Evolutionary conservation across 2,329 filamentous ascomycete genomes (phyloP), one percentile per base, ranked within the genome.

Genomic region (Botrytis squamosa): DNA sequence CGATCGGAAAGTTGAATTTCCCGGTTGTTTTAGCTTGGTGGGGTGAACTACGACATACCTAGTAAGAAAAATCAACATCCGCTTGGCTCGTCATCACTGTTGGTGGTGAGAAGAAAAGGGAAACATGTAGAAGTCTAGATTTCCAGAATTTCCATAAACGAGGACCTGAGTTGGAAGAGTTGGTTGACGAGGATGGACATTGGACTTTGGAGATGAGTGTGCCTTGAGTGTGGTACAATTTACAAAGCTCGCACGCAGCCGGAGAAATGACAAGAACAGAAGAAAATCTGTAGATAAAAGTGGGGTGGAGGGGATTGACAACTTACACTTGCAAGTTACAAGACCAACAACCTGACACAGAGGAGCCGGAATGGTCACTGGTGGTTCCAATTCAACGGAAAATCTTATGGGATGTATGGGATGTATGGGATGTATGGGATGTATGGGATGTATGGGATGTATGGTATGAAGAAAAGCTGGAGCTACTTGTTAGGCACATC

Each of bases 51-150:
- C 57, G 52, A 57, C 6, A 57, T 57, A 57, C 52, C n/a, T 57
- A 57, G 52, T 57, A 29, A 33, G 3, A 63, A n/a, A 46, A 33
- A 22, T 65, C 38, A 64, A 44, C 52, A 29, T 20, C 38, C 20
- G 36, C 52, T 70, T 46, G 67, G 63, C 42, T 46, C 63, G 42
- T 49, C 63, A 66, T 66, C 46, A 66, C 29, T 16, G 42, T 49
- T 38, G 63, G 63, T 46, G 40, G 10, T 66, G 63, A 49, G 42
- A 49, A 44, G 63, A 22, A 25, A 57, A 42, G 18, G 65, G 49
- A 68, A 68, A 29, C 46, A 55, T 67, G 33, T 67, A 67, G 65
- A 67, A 67, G 46, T 67, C 65, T 55, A 67, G 65, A 67, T 40
- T 25, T 67, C 46, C 12, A 55, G 65, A 67, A 40, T 25, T 67